A percentile compares a stretch with the other conserved stretches of the same genome.
phyloP scores from a whole-genome alignment of 768 basidiomycete species.

The Melanogaster broomeanus region DNA sequence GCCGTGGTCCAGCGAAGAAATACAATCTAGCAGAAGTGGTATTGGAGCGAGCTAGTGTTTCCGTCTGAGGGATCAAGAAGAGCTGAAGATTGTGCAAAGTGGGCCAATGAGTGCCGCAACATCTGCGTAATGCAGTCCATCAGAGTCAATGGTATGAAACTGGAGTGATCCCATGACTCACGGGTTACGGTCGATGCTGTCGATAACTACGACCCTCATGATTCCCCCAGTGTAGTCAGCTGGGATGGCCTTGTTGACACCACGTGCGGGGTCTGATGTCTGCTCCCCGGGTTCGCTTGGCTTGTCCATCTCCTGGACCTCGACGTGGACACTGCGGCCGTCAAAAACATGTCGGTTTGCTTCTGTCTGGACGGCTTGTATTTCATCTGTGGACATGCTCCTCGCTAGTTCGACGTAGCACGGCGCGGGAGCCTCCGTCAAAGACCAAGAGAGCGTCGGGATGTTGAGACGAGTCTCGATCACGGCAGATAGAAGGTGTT shows the following conservation, averaged over 20 bases:
- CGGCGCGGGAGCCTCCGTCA: conserved; percentile 64
- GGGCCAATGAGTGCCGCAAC: conserved; percentile 85
- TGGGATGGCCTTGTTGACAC: conserved; percentile 59
- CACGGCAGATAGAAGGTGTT: conserved; percentile 82
- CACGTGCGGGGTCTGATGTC: conserved; percentile 48
- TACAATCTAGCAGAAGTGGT: conserved; percentile 72
- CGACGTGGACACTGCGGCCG: conserved; percentile 67
- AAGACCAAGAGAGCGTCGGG: conserved; percentile 81
- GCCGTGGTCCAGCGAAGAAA: conserved; percentile 81
- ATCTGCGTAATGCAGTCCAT: conserved; percentile 40
- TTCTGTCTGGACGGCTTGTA: conserved; percentile 57
- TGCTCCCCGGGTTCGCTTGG: conserved; percentile 32
- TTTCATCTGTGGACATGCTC: conserved; percentile 63
- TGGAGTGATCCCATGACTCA: conserved; percentile 36
- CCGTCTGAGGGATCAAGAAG: conserved; percentile 70
- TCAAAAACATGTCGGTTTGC: conserved; percentile 72
- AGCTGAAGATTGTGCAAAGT: conserved; percentile 72
- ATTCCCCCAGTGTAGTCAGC: conserved; percentile 75
- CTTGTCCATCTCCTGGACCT: conserved; percentile 66
- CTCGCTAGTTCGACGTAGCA: conserved; percentile 80
- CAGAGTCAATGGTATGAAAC: conserved; percentile 6
- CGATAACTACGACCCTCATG: conserved; percentile 80
- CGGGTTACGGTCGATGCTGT: conserved; percentile 80
- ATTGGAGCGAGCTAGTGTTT: conserved; percentile 59
- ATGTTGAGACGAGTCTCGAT: conserved; percentile 63